Evolutionary conservation across 2,329 filamentous ascomycete genomes (phyloP).

Genomic region (Bipolaris oryzae): DNA sequence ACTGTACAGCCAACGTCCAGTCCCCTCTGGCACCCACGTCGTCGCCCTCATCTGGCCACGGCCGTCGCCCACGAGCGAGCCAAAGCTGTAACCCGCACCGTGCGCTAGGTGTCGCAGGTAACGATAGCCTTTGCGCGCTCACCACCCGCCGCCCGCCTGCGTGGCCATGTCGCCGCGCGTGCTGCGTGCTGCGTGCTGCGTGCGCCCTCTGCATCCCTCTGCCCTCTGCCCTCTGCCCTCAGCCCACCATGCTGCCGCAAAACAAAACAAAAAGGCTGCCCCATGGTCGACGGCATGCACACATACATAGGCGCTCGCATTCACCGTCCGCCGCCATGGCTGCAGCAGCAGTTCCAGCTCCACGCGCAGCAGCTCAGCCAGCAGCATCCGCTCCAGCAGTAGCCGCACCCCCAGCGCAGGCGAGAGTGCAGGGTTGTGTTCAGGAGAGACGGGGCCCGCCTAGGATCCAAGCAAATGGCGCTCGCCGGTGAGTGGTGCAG

Average conservation of each 20-base stretch:
- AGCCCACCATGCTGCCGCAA: not conserved
- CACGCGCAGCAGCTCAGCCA: not conserved
- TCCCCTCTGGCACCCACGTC: not conserved
- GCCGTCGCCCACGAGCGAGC: not conserved
- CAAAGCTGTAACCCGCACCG: conserved; percentile 2
- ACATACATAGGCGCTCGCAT: not conserved
- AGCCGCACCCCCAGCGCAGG: conserved; percentile 2
- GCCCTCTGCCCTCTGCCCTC: too few species aligned
- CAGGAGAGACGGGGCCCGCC: conserved; percentile 26
- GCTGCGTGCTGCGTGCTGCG: not conserved
- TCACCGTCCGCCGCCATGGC: not conserved
- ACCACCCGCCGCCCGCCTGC: not conserved
- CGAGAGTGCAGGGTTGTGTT: conserved; percentile 27
- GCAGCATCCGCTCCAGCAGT: not conserved
- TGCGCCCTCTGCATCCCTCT: not conserved
- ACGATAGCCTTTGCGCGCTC: conserved; percentile 1
- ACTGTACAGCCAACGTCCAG: not conserved
- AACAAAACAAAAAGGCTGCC: not conserved
- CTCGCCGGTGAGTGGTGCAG: conserved; percentile 29
- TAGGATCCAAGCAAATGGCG: conserved; percentile 20
- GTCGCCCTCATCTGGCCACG: not conserved
- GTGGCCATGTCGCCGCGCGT: not conserved
- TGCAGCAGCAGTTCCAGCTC: not conserved
- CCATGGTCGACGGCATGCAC: not conserved
- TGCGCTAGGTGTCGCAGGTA: conserved; percentile 5